Evolutionary conservation across 768 basidiomycete species (phyloP).

Genomic region (Russula lepida): DNA sequence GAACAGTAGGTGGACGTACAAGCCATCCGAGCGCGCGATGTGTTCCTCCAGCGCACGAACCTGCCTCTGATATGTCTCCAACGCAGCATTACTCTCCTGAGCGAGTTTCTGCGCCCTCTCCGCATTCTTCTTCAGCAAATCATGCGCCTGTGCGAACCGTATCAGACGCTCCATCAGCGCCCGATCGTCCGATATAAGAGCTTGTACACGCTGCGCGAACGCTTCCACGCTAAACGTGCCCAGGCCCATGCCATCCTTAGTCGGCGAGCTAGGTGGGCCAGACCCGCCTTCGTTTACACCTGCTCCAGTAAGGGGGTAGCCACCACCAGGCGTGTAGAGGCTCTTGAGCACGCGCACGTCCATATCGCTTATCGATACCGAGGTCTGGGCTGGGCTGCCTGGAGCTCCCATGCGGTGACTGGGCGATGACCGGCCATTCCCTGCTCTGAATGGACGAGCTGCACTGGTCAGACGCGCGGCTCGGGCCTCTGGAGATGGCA

Average conservation of each 20-base stretch:
- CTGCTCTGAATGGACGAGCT: constrained; percentile 39
- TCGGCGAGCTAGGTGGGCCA: constrained; percentile 14
- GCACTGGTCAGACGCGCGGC: constrained; percentile 48
- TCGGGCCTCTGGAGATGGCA: constrained; percentile 81
- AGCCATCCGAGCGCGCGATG: constrained; percentile 43
- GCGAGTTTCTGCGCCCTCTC: constrained; percentile 87
- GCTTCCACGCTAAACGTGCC: constrained; percentile 65
- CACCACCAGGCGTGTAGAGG: constrained; percentile 47
- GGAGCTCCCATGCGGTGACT: constrained; percentile 25
- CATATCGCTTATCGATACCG: constrained; percentile 64
- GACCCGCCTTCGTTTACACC: constrained; percentile 20
- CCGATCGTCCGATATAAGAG: constrained; percentile 75
- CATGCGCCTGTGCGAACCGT: constrained; percentile 82
- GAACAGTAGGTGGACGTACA: constrained; percentile 37
- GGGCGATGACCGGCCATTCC: constrained; percentile 25
- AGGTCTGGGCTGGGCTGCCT: constrained; percentile 31
- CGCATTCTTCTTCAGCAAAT: constrained; percentile 85
- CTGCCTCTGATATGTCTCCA: constrained; percentile 90
- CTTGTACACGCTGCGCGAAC: constrained; percentile 69
- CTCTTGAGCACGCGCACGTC: constrained; percentile 82
- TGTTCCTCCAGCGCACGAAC: constrained; percentile 73
- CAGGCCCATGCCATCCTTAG: constrained; percentile 11
- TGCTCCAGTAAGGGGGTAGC: constrained; percentile 1
- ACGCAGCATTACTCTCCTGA: constrained; percentile 64
- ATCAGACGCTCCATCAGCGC: constrained; percentile 76